phyloP scores from a whole-genome alignment of 176 grass and related monocot species.

The Microstegium vimineum region DNA sequence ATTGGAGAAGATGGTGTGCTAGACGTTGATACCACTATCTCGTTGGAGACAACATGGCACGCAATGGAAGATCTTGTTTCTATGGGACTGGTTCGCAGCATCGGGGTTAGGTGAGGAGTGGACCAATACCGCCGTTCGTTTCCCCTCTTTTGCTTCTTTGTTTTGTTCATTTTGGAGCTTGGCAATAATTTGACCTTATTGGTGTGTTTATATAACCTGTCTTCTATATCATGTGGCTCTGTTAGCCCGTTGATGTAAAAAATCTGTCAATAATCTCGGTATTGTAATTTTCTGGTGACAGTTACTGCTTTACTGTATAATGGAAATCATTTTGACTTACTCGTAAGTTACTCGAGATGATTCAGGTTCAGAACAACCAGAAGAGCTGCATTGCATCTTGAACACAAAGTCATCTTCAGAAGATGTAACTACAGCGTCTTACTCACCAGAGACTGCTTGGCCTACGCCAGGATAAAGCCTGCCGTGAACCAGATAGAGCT shows the following conservation, averaged over 20 bases:
- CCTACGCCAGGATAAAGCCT: constrained; percentile 90
- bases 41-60: constrained; percentile 91
- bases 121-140: constrained; percentile 28
- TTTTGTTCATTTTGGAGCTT: not conserved
- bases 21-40: constrained; percentile 85
- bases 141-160: too few relatives aligned
- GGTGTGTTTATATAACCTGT: not conserved
- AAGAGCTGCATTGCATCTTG: not conserved
- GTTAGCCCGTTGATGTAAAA: too few relatives aligned
- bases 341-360: not conserved
- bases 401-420: not conserved
- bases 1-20: constrained; percentile 85
- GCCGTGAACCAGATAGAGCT: constrained; percentile 90
- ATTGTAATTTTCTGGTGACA: too few relatives aligned
- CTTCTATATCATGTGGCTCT: not conserved
- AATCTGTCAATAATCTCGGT: too few relatives aligned
- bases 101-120: constrained; percentile 68
- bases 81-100: constrained; percentile 63
- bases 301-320: too few relatives aligned
- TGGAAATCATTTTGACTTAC: too few relatives aligned
- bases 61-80: constrained; percentile 94
- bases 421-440: constrained; percentile 72
- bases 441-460: constrained; percentile 77
- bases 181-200: not conserved
- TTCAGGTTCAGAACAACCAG: not conserved